Conservation (phyloP, 352 stramenopile species). For the Globisporangium apiculatum region DNA sequence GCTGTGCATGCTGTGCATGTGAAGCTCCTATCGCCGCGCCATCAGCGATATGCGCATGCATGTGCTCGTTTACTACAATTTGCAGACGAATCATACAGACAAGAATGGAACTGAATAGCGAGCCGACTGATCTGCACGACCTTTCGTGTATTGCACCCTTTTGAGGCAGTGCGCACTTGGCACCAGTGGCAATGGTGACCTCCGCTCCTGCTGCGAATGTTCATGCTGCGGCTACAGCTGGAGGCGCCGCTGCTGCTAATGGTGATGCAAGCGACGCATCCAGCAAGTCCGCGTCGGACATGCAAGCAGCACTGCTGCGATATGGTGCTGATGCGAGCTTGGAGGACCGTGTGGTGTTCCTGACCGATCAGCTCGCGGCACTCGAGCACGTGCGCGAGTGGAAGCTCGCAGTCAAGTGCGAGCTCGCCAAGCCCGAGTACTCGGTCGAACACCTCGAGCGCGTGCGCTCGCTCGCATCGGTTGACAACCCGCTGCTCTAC, state of each 20-base stretch:
- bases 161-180: background rate
- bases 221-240: background rate
- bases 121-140: too few species aligned
- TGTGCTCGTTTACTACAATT: too few species aligned
- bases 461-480: conserved; percentile 5
- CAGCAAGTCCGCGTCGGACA: background rate
- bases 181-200: background rate
- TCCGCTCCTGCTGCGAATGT: background rate
- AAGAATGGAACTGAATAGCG: too few species aligned
- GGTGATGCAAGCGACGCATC: background rate
- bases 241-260: background rate
- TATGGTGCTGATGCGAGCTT: conserved; percentile 21
- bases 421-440: conserved; percentile 44
- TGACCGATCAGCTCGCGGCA: conserved; percentile 38
- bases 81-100: too few species aligned
- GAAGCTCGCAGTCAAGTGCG: conserved; percentile 42
- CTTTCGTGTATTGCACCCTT: too few species aligned
- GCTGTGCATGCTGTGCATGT: too few species aligned
- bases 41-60: too few species aligned
- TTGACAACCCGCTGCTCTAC: conserved; percentile 30
- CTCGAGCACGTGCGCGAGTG: conserved; percentile 41
- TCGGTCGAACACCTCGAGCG: conserved; percentile 30
- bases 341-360: conserved; percentile 37
- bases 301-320: background rate
- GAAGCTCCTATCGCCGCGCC: too few species aligned